Conservation (phyloP, 805 yeast genomes). For the Zygosaccharomyces gambellarensis region DNA sequence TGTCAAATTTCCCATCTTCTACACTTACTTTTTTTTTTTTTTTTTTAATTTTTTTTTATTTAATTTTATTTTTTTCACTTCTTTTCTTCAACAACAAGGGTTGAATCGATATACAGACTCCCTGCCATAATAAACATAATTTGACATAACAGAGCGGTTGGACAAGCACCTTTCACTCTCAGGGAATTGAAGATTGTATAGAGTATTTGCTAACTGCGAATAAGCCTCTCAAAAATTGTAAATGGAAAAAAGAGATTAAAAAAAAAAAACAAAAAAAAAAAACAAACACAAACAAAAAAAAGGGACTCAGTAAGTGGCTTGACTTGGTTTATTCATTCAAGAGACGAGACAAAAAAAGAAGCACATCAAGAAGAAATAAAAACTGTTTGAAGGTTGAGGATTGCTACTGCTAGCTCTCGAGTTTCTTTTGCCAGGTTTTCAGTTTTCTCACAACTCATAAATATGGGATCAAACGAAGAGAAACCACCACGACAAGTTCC, state of each 20-base stretch:
- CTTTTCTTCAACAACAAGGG: not conserved
- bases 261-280: not conserved
- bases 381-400: not conserved
- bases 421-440: no score
- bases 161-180: no score
- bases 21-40: not conserved
- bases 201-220: not conserved
- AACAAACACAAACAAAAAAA: not conserved
- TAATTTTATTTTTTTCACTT: not conserved
- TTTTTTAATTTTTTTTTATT: not conserved
- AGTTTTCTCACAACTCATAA: not conserved
- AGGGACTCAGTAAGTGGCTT: not conserved
- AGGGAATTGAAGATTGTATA: not conserved
- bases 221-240: not conserved
- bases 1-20: not conserved
- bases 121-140: not conserved
- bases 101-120: not conserved
- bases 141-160: no score
- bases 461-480: constrained; percentile 9
- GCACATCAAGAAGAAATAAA: not conserved
- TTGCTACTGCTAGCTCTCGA: no score
- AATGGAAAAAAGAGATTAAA: not conserved
- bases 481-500: constrained; percentile 9
- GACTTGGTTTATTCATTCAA: not conserved
- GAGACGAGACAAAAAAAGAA: not conserved